These are phyloP conservation scores for Leishmania tarentolae DNA, from an alignment of 208 protist species.

Conservation along the genomic window DNA sequence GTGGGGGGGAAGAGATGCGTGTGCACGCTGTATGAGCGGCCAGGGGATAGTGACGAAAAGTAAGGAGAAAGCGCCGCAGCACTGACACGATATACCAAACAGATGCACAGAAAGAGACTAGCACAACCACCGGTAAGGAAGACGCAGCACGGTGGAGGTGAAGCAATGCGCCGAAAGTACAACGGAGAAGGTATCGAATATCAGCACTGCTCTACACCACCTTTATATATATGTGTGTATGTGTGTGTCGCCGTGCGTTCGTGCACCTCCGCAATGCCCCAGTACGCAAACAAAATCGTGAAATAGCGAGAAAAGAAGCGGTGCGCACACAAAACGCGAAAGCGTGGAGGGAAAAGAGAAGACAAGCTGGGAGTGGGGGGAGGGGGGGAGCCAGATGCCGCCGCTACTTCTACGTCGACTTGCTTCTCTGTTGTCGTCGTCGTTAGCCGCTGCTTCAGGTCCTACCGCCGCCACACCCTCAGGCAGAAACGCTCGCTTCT, in stretches of 20 bases:
- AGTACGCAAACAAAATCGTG: not conserved
- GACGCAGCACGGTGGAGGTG: not conserved
- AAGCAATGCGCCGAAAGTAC: not conserved
- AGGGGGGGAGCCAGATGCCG: not conserved
- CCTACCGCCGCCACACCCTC: not conserved
- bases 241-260: not conserved
- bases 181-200: not conserved
- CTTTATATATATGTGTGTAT: not conserved
- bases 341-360: not conserved
- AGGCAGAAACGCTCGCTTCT: not conserved
- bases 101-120: not conserved
- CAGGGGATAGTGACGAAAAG: not conserved
- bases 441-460: not conserved
- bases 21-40: not conserved
- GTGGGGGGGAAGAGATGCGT: too few species aligned
- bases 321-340: not conserved
- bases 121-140: not conserved
- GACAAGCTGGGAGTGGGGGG: not conserved
- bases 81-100: not conserved
- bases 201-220: not conserved
- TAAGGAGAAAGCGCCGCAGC: too few species aligned
- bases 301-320: not conserved
- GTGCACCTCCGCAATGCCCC: not conserved
- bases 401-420: not conserved
- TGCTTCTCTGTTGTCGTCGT: slow-evolving; percentile 1